Evolutionary conservation across 2,329 filamentous ascomycete species (phyloP), one percentile per base, ranked within the genome.

Genomic region (Fusarium ambrosium): DNA sequence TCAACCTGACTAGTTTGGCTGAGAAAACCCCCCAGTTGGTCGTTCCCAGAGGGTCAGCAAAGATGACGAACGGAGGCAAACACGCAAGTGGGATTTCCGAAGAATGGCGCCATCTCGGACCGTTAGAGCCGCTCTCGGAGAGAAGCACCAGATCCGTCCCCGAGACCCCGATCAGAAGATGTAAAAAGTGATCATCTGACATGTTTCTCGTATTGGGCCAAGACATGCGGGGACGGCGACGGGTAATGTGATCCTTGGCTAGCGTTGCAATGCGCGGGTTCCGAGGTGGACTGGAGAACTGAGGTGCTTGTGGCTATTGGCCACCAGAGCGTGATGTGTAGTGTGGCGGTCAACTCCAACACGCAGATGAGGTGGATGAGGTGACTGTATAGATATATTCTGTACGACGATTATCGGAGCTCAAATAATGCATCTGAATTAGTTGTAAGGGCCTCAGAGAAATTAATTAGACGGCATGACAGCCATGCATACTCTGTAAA

Each of bases 81-180:
- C 27, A 55, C 11, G 6, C 18, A 34, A 55, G 51, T 55, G 51
- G 27, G 27, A 55, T 55, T 55, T 55, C 48, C 51, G 51, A 34
- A 27, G 51, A 20, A 55, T 55, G 18, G 51, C 51, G 51, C 51
- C 51, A 55, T 55, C 51, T 55, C 51, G 51, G 51, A 16, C 51
- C 51, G 51, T 1, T 2, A 2, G 10, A 20, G 27, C 51, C 51
- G 51, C 9, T 55, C 18, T 55, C 51, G 27, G 27, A 34, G 51
- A 55, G 51, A 55, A 55, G 51, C 51, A 55, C 27, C 51, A 55
- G 51, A 55, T 55, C 18, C 11, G 16, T 34, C 7, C 51, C 51
- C 27, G 51, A 53, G 48, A 53, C 48, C 24, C 27, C 51, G 51
- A 55, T 53, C 48, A 29, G 24, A 32, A 32, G 27, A 55, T 55